Conservation (phyloP, 106 monocot genomes). For the Gastrodia elata region DNA sequence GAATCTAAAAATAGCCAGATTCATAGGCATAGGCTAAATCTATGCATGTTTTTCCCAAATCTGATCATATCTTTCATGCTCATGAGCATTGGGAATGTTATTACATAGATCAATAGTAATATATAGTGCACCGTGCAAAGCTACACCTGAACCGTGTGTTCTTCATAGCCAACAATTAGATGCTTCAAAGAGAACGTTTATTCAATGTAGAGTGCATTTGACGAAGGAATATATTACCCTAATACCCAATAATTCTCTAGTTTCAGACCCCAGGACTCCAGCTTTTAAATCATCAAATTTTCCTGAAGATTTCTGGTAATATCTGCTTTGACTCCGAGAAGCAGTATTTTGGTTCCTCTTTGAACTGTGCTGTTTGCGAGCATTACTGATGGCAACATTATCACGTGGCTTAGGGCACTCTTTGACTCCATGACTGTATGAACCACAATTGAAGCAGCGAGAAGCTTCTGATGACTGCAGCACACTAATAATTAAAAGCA, state of each 20-base stretch:
- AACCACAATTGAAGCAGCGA: constrained; percentile 92
- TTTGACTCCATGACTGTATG: constrained; percentile 83
- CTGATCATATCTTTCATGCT: not conserved
- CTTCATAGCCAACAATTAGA: not conserved
- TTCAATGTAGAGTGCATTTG: not conserved
- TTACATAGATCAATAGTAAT: not conserved
- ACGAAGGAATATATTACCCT: constrained; percentile 38
- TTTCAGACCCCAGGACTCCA: constrained; percentile 79
- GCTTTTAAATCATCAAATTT: constrained; percentile 78
- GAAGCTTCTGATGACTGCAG: constrained; percentile 41
- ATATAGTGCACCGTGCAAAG: not conserved
- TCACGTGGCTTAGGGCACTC: constrained; percentile 85
- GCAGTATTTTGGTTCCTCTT: constrained; percentile 35
- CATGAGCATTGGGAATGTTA: not conserved
- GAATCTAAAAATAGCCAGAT: not conserved
- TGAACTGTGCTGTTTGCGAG: constrained; percentile 55
- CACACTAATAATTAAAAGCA: constrained; percentile 19
- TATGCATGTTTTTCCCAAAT: no score
- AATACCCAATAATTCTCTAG: constrained; percentile 78
- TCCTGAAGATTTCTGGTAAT: constrained; percentile 60
- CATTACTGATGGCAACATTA: constrained; percentile 59
- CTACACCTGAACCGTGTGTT: not conserved
- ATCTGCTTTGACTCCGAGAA: constrained; percentile 49
- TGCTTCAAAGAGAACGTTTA: not conserved
- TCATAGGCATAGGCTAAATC: not conserved